Evolutionary conservation across 768 basidiomycete species (phyloP).

Genomic region (Kwoniella sp.): DNA sequence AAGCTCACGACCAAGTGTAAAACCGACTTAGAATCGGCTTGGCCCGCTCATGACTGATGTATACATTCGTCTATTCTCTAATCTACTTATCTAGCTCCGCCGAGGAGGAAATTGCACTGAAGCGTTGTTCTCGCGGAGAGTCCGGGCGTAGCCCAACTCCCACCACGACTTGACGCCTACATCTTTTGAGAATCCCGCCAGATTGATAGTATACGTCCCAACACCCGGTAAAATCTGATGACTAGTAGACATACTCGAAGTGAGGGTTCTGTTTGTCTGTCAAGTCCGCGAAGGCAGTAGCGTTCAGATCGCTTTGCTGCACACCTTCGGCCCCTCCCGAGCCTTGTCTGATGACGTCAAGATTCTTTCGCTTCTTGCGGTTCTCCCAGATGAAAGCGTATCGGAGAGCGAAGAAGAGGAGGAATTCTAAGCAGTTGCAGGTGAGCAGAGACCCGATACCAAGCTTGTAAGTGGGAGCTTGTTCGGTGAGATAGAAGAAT

Average conservation of each 20-base stretch:
- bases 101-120: too few relatives aligned
- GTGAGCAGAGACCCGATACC: slow-evolving; percentile 54
- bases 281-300: slow-evolving; percentile 51
- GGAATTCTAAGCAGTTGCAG: slow-evolving; percentile 49
- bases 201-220: too few relatives aligned
- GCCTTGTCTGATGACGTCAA: slow-evolving; percentile 3
- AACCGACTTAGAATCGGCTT: too few relatives aligned
- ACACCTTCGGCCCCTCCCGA: background rate
- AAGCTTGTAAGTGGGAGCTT: slow-evolving; percentile 52
- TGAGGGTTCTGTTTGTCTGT: slow-evolving; percentile 54
- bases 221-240: too few relatives aligned
- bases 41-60: too few relatives aligned
- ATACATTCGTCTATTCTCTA: too few relatives aligned
- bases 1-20: too few relatives aligned
- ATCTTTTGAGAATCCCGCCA: too few relatives aligned
- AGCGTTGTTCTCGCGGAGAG: too few relatives aligned
- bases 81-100: too few relatives aligned
- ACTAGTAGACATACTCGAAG: slow-evolving; percentile 28
- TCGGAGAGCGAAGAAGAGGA: slow-evolving; percentile 45
- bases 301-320: slow-evolving; percentile 19
- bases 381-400: slow-evolving; percentile 49
- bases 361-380: slow-evolving; percentile 37
- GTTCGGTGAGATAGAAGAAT: slow-evolving; percentile 46
- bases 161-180: too few relatives aligned
- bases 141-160: too few relatives aligned